Evolutionary conservation across 306 rosid species (phyloP).

Genomic region (Ammopiptanthus mongolicus): DNA sequence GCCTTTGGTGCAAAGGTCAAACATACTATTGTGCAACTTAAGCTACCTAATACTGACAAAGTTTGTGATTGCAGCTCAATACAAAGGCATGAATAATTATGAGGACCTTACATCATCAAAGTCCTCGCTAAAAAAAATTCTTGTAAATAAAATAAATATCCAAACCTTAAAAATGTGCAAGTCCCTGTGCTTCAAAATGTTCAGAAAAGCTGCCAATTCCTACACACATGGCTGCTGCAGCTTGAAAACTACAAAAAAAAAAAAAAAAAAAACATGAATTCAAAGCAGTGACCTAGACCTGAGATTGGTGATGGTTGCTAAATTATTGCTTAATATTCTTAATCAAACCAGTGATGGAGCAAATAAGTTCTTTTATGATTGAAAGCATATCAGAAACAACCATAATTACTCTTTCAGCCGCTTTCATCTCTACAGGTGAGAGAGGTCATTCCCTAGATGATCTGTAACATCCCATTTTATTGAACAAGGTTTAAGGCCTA

Average conservation of each 20-base stretch:
- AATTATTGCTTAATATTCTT: too few species aligned
- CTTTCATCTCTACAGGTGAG: too few species aligned
- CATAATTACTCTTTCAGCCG: too few species aligned
- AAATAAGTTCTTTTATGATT: too few species aligned
- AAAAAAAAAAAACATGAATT: not conserved
- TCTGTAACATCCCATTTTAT: too few species aligned
- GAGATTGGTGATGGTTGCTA: too few species aligned
- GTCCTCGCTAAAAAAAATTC: not conserved
- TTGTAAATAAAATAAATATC: not conserved
- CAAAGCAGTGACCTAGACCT: too few species aligned
- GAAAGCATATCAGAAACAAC: too few species aligned
- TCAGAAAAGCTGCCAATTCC: conserved; percentile 95
- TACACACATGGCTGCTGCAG: conserved; percentile 97
- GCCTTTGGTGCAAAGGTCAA: conserved; percentile 15
- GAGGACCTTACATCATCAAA: conserved; percentile 10
- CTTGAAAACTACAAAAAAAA: conserved; percentile 58
- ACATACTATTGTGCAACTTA: not conserved
- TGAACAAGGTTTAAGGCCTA: too few species aligned
- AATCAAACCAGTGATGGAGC: too few species aligned
- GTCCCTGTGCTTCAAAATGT: conserved; percentile 89
- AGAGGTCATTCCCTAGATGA: too few species aligned
- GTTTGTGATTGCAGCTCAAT: not conserved
- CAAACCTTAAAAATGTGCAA: conserved; percentile 89
- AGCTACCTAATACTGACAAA: not conserved
- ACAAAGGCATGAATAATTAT: not conserved